Conservation (phyloP, 1,284 basidiomycete genomes). For the Stygiomarasmius scandens region DNA sequence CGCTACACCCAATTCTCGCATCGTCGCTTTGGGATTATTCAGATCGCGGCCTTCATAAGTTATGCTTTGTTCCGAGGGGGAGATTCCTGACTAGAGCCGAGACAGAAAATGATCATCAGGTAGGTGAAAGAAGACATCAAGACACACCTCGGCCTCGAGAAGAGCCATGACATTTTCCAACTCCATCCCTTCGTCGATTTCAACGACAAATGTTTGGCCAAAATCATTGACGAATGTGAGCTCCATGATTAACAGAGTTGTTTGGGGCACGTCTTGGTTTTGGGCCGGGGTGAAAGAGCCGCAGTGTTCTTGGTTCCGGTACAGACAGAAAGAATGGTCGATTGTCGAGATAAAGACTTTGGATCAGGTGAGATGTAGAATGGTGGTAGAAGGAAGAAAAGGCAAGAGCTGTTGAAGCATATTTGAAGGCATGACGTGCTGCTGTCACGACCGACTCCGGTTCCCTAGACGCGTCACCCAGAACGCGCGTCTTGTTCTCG, state of each 20-base stretch:
- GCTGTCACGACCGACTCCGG: not conserved
- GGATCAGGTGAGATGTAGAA: not conserved
- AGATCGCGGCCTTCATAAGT: slow-evolving; percentile 68
- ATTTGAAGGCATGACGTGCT: not conserved
- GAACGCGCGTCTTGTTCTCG: not conserved
- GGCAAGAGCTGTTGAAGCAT: not conserved
- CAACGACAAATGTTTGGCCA: slow-evolving; percentile 76
- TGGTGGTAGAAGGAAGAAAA: not conserved
- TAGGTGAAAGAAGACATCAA: not conserved
- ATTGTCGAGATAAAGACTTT: too few species aligned
- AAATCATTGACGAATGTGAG: slow-evolving; percentile 81
- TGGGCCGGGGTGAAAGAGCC: too few species aligned
- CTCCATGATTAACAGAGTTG: slow-evolving; percentile 56
- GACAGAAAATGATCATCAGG: not conserved
- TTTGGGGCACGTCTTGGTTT: too few species aligned
- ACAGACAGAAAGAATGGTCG: too few species aligned
- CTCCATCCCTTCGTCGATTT: slow-evolving; percentile 87
- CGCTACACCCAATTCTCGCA: slow-evolving; percentile 63
- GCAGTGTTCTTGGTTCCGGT: too few species aligned
- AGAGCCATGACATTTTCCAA: slow-evolving; percentile 88
- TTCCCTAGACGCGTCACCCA: not conserved
- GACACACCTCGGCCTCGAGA: slow-evolving; percentile 82
- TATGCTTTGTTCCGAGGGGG: slow-evolving; percentile 70
- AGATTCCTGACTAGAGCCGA: slow-evolving; percentile 63
- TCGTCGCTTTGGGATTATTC: slow-evolving; percentile 63